Percentiles rank a stretch among this genome's conserved stretches.
These are phyloP conservation scores for Globisporangium spiculum DNA, from an alignment of 352 stramenopile genomes.

Conservation along the genomic window DNA sequence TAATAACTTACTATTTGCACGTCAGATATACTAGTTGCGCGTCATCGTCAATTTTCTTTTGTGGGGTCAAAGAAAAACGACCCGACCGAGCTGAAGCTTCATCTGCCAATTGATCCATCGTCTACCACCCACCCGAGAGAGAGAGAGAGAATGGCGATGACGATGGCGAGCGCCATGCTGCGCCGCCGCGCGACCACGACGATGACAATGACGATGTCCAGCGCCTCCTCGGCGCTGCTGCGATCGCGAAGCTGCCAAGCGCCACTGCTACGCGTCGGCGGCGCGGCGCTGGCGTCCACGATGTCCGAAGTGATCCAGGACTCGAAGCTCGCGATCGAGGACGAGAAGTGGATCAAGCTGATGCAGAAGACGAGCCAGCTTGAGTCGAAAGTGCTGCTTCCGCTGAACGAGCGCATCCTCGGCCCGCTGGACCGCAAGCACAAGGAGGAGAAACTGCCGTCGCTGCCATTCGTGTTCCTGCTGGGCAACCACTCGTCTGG, in stretches of 20 bases:
- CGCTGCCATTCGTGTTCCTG: conserved; percentile 98
- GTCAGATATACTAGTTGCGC: not conserved
- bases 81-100: not conserved
- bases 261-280: not conserved
- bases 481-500: conserved; percentile 99
- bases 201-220: not conserved
- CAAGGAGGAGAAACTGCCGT: conserved; percentile 89
- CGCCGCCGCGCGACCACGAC: not conserved
- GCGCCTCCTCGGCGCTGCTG: not conserved
- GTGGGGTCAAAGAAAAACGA: conserved; percentile 10
- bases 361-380: conserved; percentile 82
- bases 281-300: conserved; percentile 13
- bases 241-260: not conserved
- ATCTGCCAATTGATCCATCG: conserved; percentile 7
- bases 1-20: not conserved
- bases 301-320: conserved; percentile 27
- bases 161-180: conserved; percentile 13
- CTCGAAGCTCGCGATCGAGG: conserved; percentile 28
- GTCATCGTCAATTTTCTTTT: not conserved
- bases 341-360: conserved; percentile 81
- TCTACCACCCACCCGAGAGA: not conserved
- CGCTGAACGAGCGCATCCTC: conserved; percentile 82
- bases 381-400: conserved; percentile 69
- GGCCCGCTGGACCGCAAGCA: conserved; percentile 88
- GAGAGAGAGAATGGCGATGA: conserved; percentile 13